A percentile compares a stretch with the other conserved stretches of the same genome.
Evolutionary conservation across 2,329 filamentous ascomycete species (phyloP).

Genomic region (Capronia americana): DNA sequence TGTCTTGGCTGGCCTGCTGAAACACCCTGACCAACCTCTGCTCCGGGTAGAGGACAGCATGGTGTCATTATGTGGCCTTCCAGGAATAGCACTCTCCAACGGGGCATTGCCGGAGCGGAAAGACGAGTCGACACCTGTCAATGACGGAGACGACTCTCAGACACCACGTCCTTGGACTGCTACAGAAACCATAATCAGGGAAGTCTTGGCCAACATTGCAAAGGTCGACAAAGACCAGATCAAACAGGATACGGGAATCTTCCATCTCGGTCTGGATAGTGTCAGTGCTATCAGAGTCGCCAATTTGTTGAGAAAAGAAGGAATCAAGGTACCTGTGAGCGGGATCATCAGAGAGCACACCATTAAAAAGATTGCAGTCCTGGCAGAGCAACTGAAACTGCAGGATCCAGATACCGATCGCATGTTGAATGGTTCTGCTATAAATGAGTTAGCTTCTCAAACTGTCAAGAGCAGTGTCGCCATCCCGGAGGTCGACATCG

Average conservation of each 20-base stretch:
- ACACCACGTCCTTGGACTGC: constrained; percentile 41
- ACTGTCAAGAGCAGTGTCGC: constrained; percentile 37
- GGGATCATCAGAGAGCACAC: constrained; percentile 72
- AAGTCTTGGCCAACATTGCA: constrained; percentile 63
- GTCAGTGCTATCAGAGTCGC: constrained; percentile 88
- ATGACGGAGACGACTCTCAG: not conserved
- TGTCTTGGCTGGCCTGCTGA: constrained; percentile 64
- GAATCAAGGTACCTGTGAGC: constrained; percentile 69
- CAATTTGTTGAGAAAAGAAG: constrained; percentile 69
- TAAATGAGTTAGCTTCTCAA: not conserved
- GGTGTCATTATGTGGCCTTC: constrained; percentile 68
- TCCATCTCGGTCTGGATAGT: constrained; percentile 87
- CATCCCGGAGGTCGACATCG: constrained; percentile 56
- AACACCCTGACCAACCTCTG: constrained; percentile 55
- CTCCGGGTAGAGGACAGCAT: constrained; percentile 46
- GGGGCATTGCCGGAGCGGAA: too few species aligned
- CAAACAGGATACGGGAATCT: constrained; percentile 68
- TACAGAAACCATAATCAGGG: constrained; percentile 51
- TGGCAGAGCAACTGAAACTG: constrained; percentile 8
- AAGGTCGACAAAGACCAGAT: constrained; percentile 66
- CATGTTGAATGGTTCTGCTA: not conserved
- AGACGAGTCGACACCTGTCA: not conserved
- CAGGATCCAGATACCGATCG: not conserved
- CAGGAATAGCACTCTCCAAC: constrained; percentile 10
- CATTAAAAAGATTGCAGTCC: constrained; percentile 66